Evolutionary conservation across 2,329 filamentous ascomycete species (phyloP), one percentile per base, ranked within the genome.

Genomic region (Pseudocercospora crystallina): DNA sequence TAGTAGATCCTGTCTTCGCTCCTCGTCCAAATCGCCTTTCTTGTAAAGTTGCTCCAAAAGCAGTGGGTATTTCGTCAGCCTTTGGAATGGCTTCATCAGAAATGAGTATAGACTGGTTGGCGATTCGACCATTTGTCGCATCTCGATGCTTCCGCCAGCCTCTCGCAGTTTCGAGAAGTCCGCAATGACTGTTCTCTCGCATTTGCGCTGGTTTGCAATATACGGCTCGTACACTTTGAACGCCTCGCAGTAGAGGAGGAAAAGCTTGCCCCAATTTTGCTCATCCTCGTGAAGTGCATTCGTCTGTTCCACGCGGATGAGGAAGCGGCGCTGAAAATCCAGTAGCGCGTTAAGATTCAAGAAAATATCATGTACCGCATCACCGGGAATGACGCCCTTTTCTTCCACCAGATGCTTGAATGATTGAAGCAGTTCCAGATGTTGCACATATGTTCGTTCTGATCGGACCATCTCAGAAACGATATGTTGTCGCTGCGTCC

Each of bases 211-310:
- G 66, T 99, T 99, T 31, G 94, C 90, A 61, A 97, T 97, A 64
- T 97, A 99, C 1, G 91, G 91, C 64, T 96, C 89, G 69, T 99
- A 99, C 53, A 96, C 91, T 56, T 86, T 84, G 70, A 99, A 96
- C 0, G 85, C 83, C 52, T 94, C 89, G 67, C 94, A 89, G 66
- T 92, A 90, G 11, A 84, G 78, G 11, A 87, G 80, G 66, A 97
- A 97, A 0, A 95, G 82, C n/a, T 84, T 80, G n/a, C 94, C 94
- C 94, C 94, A 99, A 68, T 92, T 87, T 69, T 99, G 94, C 54
- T 82, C 78, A 3, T 80, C 74, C 54, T 86, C 80, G 0, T 89
- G 81, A 72, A 90, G 82, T 3, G 89, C 90, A 65, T 97, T 96
- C 33, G 91, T 95, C 26, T 95, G 95, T 73, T 99, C 94, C 56